Percentiles rank a stretch among this genome's conserved stretches.
These are phyloP conservation scores for Neocatenulostroma microsporum DNA, from an alignment of 2,329 filamentous ascomycete genomes.

Conservation along the genomic window DNA sequence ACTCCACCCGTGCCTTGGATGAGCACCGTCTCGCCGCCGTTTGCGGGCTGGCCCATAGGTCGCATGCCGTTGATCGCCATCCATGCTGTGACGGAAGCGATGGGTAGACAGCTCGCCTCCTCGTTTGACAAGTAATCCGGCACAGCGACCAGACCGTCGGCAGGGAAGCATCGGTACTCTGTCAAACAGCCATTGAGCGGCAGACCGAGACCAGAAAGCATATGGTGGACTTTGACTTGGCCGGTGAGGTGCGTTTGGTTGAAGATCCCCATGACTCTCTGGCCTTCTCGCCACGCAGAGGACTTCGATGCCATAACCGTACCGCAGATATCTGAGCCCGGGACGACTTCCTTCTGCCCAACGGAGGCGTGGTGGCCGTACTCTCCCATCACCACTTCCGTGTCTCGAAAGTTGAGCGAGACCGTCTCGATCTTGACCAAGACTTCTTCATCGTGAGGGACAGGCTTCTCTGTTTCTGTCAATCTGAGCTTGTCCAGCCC, in stretches of 20 bases:
- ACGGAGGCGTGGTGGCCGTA: slow-evolving; percentile 59
- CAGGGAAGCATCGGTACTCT: slow-evolving; percentile 54
- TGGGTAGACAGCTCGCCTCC: slow-evolving; percentile 54
- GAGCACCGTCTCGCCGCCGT: slow-evolving; percentile 31
- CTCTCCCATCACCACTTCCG: slow-evolving; percentile 54
- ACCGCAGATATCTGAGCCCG: slow-evolving; percentile 65
- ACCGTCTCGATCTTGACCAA: slow-evolving; percentile 46
- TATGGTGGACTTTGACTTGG: slow-evolving; percentile 49
- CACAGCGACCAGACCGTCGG: slow-evolving; percentile 47
- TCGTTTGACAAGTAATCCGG: slow-evolving; percentile 52
- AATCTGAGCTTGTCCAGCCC: slow-evolving; percentile 36
- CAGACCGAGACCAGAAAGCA: slow-evolving; percentile 53
- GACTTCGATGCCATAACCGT: slow-evolving; percentile 46
- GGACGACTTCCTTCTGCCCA: slow-evolving; percentile 48
- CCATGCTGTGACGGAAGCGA: slow-evolving; percentile 58
- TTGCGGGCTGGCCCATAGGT: slow-evolving; percentile 46
- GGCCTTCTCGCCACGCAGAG: slow-evolving; percentile 48
- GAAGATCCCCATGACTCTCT: slow-evolving; percentile 62
- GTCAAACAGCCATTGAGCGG: slow-evolving; percentile 52
- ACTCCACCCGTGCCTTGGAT: slow-evolving; percentile 41
- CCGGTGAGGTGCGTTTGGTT: slow-evolving; percentile 49
- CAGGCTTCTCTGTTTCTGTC: slow-evolving; percentile 28
- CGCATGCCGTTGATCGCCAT: slow-evolving; percentile 57
- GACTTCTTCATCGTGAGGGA: slow-evolving; percentile 37
- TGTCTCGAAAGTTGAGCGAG: slow-evolving; percentile 48